Conservation (phyloP, 192 early-diverging fungal genomes). For the Linnemannia hyalina region DNA sequence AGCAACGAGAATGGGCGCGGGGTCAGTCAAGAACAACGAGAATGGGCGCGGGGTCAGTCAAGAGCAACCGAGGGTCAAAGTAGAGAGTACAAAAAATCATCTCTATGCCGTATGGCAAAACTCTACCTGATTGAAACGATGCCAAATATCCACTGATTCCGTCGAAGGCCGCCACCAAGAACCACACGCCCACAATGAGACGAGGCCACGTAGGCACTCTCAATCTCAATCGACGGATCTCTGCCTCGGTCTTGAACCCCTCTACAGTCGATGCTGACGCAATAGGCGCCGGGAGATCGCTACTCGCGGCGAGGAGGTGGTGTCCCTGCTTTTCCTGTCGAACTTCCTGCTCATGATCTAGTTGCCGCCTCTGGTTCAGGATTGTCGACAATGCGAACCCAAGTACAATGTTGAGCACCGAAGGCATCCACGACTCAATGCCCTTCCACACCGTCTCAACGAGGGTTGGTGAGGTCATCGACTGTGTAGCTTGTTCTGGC, state of each 20-base stretch:
- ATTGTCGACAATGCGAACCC: background rate
- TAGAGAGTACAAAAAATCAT: too few species aligned
- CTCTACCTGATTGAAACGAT: background rate
- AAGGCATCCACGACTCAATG: background rate
- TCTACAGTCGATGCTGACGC: background rate
- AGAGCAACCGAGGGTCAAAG: too few species aligned
- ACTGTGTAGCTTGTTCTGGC: too few species aligned
- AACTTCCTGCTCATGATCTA: background rate
- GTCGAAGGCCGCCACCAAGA: background rate
- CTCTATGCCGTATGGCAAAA: too few species aligned
- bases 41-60: too few species aligned
- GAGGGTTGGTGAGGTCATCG: too few species aligned
- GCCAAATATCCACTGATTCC: background rate
- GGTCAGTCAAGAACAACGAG: too few species aligned
- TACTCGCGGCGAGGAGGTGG: background rate
- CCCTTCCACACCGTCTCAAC: too few species aligned
- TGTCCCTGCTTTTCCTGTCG: background rate
- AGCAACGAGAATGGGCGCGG: too few species aligned
- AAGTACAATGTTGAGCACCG: background rate
- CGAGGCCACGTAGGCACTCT: background rate
- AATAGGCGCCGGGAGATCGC: background rate
- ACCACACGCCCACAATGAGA: background rate
- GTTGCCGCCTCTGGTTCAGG: background rate
- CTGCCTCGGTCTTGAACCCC: background rate
- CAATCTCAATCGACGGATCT: background rate